A percentile compares a stretch with the other conserved stretches of the same genome.
Conservation (phyloP, 257 asterid species). For the Fraxinus pennsylvanica region DNA sequence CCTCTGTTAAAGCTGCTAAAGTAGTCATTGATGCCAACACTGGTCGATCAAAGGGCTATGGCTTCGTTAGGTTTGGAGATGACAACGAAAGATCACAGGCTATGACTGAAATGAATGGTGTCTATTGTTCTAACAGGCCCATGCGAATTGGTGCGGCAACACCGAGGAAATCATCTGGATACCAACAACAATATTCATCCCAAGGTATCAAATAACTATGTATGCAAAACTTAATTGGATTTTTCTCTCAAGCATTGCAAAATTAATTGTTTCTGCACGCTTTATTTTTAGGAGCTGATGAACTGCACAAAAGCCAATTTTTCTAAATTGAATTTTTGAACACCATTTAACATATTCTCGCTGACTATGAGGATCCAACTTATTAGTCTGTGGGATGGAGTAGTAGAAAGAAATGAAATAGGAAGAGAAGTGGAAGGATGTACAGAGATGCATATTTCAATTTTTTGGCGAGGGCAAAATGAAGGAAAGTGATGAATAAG, state of each 20-base stretch:
- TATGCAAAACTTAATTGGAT: background rate
- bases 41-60: conserved; percentile 56
- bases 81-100: conserved; percentile 51
- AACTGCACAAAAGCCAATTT: background rate
- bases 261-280: background rate
- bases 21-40: conserved; percentile 52
- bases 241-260: background rate
- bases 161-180: conserved; percentile 51
- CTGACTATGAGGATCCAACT: background rate
- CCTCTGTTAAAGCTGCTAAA: conserved; percentile 61
- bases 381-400: background rate
- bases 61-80: conserved; percentile 63
- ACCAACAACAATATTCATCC: conserved; percentile 42
- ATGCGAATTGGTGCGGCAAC: conserved; percentile 60
- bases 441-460: background rate
- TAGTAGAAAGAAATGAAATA: background rate
- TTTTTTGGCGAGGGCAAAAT: background rate
- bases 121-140: conserved; percentile 51
- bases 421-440: background rate
- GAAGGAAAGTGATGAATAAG: background rate
- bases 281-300: background rate
- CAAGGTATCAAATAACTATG: conserved; percentile 32
- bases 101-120: conserved; percentile 56
- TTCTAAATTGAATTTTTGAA: too few species aligned
- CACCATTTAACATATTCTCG: background rate